Base-by-base conservation (phyloP, 148 eudicot genomes). In the Rhododendron williamsianum region DNA sequence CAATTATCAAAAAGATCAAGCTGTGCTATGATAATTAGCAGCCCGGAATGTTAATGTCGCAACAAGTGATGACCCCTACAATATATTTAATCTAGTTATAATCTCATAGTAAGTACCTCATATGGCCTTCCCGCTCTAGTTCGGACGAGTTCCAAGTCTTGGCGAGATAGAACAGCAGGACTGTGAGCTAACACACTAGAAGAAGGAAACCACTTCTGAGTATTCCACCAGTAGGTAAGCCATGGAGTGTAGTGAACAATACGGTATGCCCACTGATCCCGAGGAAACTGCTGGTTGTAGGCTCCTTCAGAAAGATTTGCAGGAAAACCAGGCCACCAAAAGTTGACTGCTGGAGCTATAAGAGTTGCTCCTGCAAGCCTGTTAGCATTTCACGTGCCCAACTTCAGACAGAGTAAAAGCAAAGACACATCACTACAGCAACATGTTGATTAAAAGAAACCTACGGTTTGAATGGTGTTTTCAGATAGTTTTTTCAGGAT, bases 151-250 rank as follows among this genome's bases (percentile, higher is more conserved):
- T 90, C 87, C 74, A 76, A 65, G 87, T 93, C 95, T 76, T 88
- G 91, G 60, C 56, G 78, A 82, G 93, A 92, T 54, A 90, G 84
- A 67, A 90, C 35, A 54, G 82, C 81, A 76, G 79, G 84, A 69
- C 84, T 89, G 1, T 83, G 88, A 88, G 89, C 86, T 27, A 90
- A 83, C 27, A 86, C 83, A 85, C 89, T 79, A 27, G 81, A 88
- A 49, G 56, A 25, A 13, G 95, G 95, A 86, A 95, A 93, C 85
- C 89, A 84, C 73, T 91, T 92, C 81, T 94, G 97, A 36, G 98
- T 91, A 82, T 92, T 91, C 98, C 95, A 95, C 98, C 98, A 95
- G 78, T 92, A 91, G 78, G 91, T 87, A 46, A 95, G 91, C 97
- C 92, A 90, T 10, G 98, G 98, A 27, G 87, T n/a, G 56, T 93